These are phyloP conservation scores for Ramaria sp. DNA, from an alignment of 768 basidiomycete genomes.

Conservation along the genomic window DNA sequence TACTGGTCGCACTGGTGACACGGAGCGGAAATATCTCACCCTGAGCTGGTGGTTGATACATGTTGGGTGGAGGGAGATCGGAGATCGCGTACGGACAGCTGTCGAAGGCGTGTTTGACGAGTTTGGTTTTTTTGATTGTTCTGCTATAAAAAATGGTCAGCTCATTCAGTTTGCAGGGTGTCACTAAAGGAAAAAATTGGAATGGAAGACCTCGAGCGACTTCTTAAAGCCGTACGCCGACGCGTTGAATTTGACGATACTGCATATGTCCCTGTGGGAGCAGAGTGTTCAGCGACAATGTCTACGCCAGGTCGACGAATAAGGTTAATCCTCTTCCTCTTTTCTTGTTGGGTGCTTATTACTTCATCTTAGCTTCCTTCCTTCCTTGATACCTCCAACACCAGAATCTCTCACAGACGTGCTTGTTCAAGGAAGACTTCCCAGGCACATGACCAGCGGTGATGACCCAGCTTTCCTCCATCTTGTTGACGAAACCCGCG, in stretches of 20 bases:
- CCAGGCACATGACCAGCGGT: conserved; percentile 19
- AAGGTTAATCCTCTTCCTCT: conserved; percentile 29
- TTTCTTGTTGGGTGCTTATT: conserved; percentile 1
- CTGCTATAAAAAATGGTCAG: conserved; percentile 1
- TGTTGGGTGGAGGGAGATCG: conserved; percentile 84
- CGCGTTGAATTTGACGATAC: conserved; percentile 56
- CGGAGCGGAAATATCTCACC: conserved; percentile 72
- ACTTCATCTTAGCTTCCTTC: conserved; percentile 44
- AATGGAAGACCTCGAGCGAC: conserved; percentile 52
- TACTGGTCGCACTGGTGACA: conserved; percentile 27
- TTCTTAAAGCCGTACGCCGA: conserved; percentile 64
- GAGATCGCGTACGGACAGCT: conserved; percentile 55
- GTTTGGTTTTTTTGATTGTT: conserved; percentile 33
- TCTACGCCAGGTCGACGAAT: conserved; percentile 35
- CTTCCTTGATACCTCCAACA: conserved; percentile 67
- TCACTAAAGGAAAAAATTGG: conserved; percentile 72
- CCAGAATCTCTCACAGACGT: conserved; percentile 60
- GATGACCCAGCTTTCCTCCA: conserved; percentile 42
- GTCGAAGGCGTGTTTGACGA: conserved; percentile 80
- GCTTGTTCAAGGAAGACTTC: conserved; percentile 52
- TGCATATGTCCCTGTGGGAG: conserved; percentile 35
- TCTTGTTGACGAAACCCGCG: conserved; percentile 61
- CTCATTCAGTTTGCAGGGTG: conserved; percentile 39
- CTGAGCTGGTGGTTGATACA: conserved; percentile 91
- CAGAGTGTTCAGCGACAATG: background rate